Base-by-base conservation (phyloP, 78 protist species). In the slime mould (Dictyostelium discoideum) region DNA sequence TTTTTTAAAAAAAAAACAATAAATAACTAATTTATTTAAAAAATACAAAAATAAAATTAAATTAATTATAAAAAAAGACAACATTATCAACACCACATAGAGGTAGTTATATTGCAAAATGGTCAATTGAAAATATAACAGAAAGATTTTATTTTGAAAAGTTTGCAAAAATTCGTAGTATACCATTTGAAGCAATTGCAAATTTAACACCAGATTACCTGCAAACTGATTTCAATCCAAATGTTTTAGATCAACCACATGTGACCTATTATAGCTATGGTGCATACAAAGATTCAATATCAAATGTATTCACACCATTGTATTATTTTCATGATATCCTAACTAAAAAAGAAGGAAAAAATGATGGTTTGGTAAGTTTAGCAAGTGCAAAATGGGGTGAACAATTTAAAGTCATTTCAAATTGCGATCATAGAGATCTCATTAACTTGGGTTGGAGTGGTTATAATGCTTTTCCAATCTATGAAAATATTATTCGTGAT, bases 41-140 rank as follows among this genome's bases (percentile, higher is more conserved):
- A 11, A 63, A 29, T 9, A 84, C 14, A 16, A 44, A 3, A 54
- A 82, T 16, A 50, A 8, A 48, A 50, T 40, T 40, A 40, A 40
- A 40, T 4, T 40, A 40, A 40, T 40, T 40, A 40, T 2, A 42
- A 5, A 42, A 42, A 42, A 5, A 42, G 93, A 80, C 95, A 37
- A 90, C 95, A 69, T 26, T 90, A 16, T 63, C 85, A 16, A 90
- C 95, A 82, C 95, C 95, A 37, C 95, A 90, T 50, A 90, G 88
- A 72, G 95, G 95, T 3, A 72, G 85, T 10, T 80, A 90, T 32
- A 90, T 90, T 14, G 87, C 95, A 5, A 74, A 82, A 40, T 90
- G 95, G 95, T n/a, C 85, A 32, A 54, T 37, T 1, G 20, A 65
- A 0, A 82, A 90, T 73, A 80, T 90, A 10, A 90, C 48, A 7